These are phyloP conservation scores for Nemania abortiva DNA, from an alignment of 2,329 filamentous ascomycete species.

Conservation along the genomic window DNA sequence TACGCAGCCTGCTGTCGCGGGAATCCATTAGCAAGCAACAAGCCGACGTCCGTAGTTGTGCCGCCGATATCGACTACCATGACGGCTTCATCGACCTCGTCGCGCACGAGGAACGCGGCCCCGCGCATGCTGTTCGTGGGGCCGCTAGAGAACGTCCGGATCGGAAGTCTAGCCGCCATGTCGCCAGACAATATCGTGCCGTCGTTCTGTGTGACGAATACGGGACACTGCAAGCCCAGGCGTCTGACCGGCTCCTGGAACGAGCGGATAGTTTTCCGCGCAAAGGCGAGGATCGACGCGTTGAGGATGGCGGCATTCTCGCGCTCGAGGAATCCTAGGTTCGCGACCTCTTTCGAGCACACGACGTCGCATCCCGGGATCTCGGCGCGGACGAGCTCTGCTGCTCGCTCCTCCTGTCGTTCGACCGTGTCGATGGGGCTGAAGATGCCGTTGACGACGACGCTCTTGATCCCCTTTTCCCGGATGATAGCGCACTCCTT, in stretches of 20 bases:
- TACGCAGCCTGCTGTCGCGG: constrained; percentile 73
- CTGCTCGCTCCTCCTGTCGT: constrained; percentile 62
- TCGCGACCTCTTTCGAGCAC: constrained; percentile 65
- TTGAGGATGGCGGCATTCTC: constrained; percentile 76
- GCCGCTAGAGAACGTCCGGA: constrained; percentile 72
- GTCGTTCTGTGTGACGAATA: constrained; percentile 74
- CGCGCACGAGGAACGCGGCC: constrained; percentile 68
- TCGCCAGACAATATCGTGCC: constrained; percentile 69
- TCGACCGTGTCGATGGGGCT: constrained; percentile 64
- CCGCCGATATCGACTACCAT: constrained; percentile 77
- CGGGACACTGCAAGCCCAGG: constrained; percentile 64
- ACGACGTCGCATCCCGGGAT: constrained; percentile 61
- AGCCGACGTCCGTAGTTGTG: constrained; percentile 73
- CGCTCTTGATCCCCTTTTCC: constrained; percentile 58
- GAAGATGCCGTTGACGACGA: constrained; percentile 65
- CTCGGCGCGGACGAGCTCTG: constrained; percentile 56
- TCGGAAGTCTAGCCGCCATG: constrained; percentile 67
- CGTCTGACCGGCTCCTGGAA: constrained; percentile 65
- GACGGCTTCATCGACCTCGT: constrained; percentile 53
- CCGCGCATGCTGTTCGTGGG: constrained; percentile 74
- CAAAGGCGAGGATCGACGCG: constrained; percentile 70
- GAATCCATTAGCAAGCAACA: constrained; percentile 71
- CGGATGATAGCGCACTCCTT: constrained; percentile 56
- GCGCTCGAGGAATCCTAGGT: constrained; percentile 68
- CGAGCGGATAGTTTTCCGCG: constrained; percentile 65